Conservation (phyloP, 73 alveolate species). For the Urostyla sp. region DNA sequence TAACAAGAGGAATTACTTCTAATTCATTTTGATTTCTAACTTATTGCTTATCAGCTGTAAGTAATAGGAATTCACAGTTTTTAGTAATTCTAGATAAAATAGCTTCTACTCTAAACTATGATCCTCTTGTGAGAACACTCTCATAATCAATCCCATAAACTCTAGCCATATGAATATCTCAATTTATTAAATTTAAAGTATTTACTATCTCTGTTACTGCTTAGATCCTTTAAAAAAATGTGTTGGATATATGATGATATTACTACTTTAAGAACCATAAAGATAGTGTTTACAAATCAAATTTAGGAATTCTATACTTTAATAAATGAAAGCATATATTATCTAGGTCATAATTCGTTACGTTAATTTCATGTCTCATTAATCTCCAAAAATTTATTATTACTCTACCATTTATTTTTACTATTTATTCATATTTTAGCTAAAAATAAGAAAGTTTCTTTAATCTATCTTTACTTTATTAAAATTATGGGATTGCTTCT, state of each 20-base stretch:
- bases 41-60: conserved; percentile 87
- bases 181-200: conserved; percentile 75
- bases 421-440: conserved; percentile 68
- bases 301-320: conserved; percentile 77
- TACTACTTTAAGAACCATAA: conserved; percentile 53
- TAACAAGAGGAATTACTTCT: conserved; percentile 96
- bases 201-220: conserved; percentile 20
- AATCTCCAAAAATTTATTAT: conserved; percentile 77
- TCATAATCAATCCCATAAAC: conserved; percentile 96
- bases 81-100: conserved; percentile 87
- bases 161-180: conserved; percentile 91
- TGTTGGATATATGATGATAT: conserved; percentile 12
- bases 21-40: conserved; percentile 80
- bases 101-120: conserved; percentile 97
- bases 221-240: background rate
- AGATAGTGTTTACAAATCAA: conserved; percentile 64
- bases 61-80: conserved; percentile 78
- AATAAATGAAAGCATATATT: conserved; percentile 75
- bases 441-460: conserved; percentile 69
- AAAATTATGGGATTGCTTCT: background rate
- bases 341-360: conserved; percentile 84
- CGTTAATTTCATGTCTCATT: conserved; percentile 73
- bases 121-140: conserved; percentile 92
- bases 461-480: background rate
- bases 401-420: conserved; percentile 81